A percentile compares a stretch with the other conserved stretches of the same genome.
These are phyloP conservation scores for Rhododendron ferrugineum DNA, from an alignment of 148 eudicot genomes.

Conservation along the genomic window DNA sequence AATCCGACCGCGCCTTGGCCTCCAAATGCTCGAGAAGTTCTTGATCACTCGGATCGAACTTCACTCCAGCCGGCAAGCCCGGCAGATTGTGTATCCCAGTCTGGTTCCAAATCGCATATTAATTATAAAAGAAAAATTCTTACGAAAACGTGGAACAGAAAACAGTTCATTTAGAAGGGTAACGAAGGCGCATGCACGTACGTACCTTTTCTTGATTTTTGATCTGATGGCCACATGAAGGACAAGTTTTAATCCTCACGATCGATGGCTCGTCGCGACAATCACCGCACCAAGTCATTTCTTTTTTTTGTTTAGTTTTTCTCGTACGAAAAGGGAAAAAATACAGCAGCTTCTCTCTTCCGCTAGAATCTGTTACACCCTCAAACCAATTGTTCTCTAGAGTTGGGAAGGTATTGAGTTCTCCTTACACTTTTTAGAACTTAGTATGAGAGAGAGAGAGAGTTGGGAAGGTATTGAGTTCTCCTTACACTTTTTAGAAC, in stretches of 20 bases:
- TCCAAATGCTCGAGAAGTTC: conserved; percentile 63
- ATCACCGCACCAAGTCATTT: conserved; percentile 56
- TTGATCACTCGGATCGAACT: conserved; percentile 77
- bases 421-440: conserved; percentile 13
- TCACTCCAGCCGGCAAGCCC: conserved; percentile 75
- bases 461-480: conserved; percentile 23
- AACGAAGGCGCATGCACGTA: not conserved
- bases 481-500: conserved; percentile 13
- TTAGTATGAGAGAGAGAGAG: conserved; percentile 4
- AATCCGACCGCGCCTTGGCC: conserved; percentile 47
- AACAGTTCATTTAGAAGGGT: no score
- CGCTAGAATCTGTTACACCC: conserved; percentile 10
- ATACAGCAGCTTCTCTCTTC: conserved; percentile 9
- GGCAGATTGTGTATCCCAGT: conserved; percentile 60
- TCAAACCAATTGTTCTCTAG: conserved; percentile 10
- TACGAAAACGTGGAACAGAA: not conserved
- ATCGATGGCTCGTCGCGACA: conserved; percentile 15
- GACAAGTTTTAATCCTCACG: conserved; percentile 35
- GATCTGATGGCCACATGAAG: conserved; percentile 64
- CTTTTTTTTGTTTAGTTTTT: not conserved
- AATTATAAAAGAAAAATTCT: not conserved
- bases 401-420: conserved; percentile 21
- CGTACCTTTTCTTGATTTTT: conserved; percentile 40
- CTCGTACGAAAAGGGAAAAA: conserved; percentile 8
- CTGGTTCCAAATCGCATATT: conserved; percentile 11